Conservation (phyloP, 2,329 filamentous ascomycete species). For the Clathrospora elynae region DNA sequence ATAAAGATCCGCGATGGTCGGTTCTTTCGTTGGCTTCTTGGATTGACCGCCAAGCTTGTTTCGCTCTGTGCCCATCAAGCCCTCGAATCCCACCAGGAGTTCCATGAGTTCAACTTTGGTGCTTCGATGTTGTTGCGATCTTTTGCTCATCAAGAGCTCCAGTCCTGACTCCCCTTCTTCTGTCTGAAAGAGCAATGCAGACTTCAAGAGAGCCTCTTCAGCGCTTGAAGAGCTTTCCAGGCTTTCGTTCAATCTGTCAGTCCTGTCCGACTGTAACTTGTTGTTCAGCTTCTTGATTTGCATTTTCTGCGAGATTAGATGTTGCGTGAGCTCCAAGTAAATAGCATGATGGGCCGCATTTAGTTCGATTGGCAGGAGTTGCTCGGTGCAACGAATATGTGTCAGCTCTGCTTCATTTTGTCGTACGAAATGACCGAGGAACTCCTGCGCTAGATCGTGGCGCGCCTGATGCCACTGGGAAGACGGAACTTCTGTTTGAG, state of each 20-base stretch:
- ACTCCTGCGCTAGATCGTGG: slow-evolving; percentile 59
- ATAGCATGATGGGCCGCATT: slow-evolving; percentile 56
- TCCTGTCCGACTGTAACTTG: slow-evolving; percentile 46
- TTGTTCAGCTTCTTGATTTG: slow-evolving; percentile 48
- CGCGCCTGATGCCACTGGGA: slow-evolving; percentile 59
- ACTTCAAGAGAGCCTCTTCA: slow-evolving; percentile 61
- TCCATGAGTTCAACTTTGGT: slow-evolving; percentile 18
- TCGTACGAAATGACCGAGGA: slow-evolving; percentile 60
- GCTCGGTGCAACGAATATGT: slow-evolving; percentile 52
- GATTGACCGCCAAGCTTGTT: neutral
- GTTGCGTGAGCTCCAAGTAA: slow-evolving; percentile 62
- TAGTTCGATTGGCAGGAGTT: slow-evolving; percentile 52
- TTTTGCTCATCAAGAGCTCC: slow-evolving; percentile 17
- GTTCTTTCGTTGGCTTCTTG: neutral
- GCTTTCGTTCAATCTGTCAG: slow-evolving; percentile 52
- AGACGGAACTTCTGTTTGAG: slow-evolving; percentile 57
- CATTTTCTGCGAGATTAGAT: slow-evolving; percentile 59
- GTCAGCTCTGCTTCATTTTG: slow-evolving; percentile 42
- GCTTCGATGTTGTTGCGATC: slow-evolving; percentile 19
- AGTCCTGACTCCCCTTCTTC: slow-evolving; percentile 21
- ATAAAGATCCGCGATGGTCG: slow-evolving; percentile 21
- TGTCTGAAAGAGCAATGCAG: slow-evolving; percentile 37
- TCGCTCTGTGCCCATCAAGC: slow-evolving; percentile 7
- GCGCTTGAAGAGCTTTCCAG: slow-evolving; percentile 53
- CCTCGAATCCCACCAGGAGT: slow-evolving; percentile 25